phyloP scores from a whole-genome alignment of 1,139 yeast species.

The Pneumocystis murina region DNA sequence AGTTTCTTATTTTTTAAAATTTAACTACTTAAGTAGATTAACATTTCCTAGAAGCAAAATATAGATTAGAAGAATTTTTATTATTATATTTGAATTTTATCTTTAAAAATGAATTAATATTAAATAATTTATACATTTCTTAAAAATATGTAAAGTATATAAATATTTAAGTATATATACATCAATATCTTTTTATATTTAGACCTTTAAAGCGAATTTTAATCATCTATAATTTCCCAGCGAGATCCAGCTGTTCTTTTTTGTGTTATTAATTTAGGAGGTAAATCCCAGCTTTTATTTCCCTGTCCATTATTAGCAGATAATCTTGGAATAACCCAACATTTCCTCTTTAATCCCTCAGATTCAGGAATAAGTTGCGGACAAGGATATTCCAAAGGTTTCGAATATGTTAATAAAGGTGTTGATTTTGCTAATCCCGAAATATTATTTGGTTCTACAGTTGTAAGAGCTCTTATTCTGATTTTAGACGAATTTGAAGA shows the following conservation, averaged over 20 bases:
- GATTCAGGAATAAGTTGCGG: background rate
- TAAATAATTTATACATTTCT: background rate
- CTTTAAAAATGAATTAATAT: background rate
- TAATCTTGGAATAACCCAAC: constrained; percentile 8
- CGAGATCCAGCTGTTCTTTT: background rate
- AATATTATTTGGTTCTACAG: constrained; percentile 4
- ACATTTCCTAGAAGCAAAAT: no score
- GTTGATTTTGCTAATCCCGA: constrained; percentile 7
- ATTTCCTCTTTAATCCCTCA: constrained; percentile 4
- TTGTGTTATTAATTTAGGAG: constrained; percentile 8
- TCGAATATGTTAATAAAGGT: constrained; percentile 8
- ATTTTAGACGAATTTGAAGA: background rate
- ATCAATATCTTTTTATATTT: background rate
- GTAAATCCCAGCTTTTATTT: constrained; percentile 8
- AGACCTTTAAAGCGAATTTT: background rate
- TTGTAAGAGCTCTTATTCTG: constrained; percentile 6
- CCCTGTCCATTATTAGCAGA: constrained; percentile 8
- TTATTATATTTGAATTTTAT: no score
- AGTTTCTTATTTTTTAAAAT: no score
- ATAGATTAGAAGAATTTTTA: no score
- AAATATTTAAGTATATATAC: no score
- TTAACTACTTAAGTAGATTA: no score
- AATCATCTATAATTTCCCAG: background rate
- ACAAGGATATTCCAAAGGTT: constrained; percentile 6
- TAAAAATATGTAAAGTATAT: no score